Conservation (phyloP, 257 asterid species). For the Leonotis leonurus region DNA sequence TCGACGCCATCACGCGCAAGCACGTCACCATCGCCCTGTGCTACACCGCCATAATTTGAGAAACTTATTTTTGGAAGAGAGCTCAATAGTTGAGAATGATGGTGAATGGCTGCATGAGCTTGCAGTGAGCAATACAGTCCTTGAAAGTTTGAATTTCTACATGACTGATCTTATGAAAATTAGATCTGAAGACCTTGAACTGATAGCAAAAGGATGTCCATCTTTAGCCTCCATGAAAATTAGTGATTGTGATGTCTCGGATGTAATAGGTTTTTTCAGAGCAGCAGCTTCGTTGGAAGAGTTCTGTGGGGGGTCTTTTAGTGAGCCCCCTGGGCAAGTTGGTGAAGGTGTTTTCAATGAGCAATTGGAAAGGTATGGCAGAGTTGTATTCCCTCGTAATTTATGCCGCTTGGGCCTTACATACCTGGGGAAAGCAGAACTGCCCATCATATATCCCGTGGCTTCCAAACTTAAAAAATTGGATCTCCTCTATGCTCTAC, state of each 20-base stretch:
- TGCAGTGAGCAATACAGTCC: conserved; percentile 51
- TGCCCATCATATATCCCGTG: conserved; percentile 59
- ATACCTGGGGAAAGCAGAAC: conserved; percentile 52
- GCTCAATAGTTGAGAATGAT: conserved; percentile 49
- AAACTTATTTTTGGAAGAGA: conserved; percentile 65
- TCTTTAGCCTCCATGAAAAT: conserved; percentile 57
- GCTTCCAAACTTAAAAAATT: conserved; percentile 54
- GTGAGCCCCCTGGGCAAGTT: conserved; percentile 35
- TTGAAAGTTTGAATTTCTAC: conserved; percentile 69
- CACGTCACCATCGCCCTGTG: conserved; percentile 82
- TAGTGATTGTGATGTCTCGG: conserved; percentile 51
- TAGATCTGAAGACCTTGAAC: conserved; percentile 49
- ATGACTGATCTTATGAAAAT: conserved; percentile 48
- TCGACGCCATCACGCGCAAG: conserved; percentile 66
- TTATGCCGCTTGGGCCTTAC: conserved; percentile 56
- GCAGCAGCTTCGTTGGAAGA: conserved; percentile 61
- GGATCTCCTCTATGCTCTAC: conserved; percentile 82
- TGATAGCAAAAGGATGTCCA: conserved; percentile 63
- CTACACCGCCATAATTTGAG: conserved; percentile 57
- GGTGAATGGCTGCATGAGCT: conserved; percentile 76
- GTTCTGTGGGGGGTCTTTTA: conserved; percentile 70
- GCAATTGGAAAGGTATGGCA: conserved; percentile 38
- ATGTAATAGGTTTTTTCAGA: conserved; percentile 49
- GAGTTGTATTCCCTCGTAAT: conserved; percentile 41
- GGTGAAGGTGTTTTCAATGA: conserved; percentile 45